phyloP scores from a whole-genome alignment of 2,329 filamentous ascomycete genomes.

The Pestalotiopsis fici region DNA sequence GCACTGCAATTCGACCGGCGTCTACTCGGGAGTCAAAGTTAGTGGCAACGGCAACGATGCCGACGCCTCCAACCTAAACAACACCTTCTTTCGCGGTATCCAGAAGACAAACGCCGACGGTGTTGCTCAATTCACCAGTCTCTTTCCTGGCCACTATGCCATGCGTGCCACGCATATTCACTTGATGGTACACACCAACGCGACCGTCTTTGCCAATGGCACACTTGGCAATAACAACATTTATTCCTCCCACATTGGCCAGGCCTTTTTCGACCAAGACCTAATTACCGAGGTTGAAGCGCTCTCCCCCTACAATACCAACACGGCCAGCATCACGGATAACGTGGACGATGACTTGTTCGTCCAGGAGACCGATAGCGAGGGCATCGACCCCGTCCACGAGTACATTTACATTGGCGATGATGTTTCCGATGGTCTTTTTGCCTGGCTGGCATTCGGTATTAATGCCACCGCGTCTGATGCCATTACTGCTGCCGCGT shows the following conservation, averaged over 20 bases:
- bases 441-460: constrained; percentile 36
- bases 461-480: constrained; percentile 9
- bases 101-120: constrained; percentile 40
- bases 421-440: constrained; percentile 44
- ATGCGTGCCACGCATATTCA: constrained; percentile 49
- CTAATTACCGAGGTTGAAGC: constrained; percentile 50
- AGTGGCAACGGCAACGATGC: constrained; percentile 41
- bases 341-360: constrained; percentile 53
- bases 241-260: constrained; percentile 59
- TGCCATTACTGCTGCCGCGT: constrained; percentile 16
- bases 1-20: no score
- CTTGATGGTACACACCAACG: constrained; percentile 44
- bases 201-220: constrained; percentile 37
- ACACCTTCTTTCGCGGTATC: constrained; percentile 41
- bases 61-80: constrained; percentile 38
- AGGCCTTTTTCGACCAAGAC: constrained; percentile 65
- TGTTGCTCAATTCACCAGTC: constrained; percentile 39
- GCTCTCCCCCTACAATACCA: constrained; percentile 42
- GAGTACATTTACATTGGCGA: constrained; percentile 58
- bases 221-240: constrained; percentile 47
- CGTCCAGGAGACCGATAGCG: constrained; percentile 44
- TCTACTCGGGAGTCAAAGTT: constrained; percentile 40
- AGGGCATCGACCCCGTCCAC: constrained; percentile 52
- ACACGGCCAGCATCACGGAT: constrained; percentile 40
- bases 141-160: constrained; percentile 47